Percentiles rank a stretch among this genome's conserved stretches.
Conservation (phyloP, 257 asterid species). For the Ligustrum vulgare region DNA sequence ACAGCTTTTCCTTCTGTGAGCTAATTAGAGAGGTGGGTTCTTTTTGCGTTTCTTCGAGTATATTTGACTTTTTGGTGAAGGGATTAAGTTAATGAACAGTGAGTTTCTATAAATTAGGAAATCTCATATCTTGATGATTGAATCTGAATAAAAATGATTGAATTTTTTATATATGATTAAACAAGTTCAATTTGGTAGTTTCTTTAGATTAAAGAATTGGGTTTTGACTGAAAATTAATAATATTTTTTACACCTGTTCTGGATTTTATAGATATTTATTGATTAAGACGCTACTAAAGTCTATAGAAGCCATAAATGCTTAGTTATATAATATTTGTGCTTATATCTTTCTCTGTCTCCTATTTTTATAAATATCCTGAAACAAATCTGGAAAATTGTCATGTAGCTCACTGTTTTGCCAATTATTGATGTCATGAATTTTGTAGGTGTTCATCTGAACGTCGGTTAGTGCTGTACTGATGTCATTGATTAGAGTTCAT, state of each 20-base stretch:
- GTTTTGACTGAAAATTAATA: conserved; percentile 48
- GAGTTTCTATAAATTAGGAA: conserved; percentile 43
- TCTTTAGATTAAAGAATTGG: conserved; percentile 38
- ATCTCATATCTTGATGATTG: conserved; percentile 68
- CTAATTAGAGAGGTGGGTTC: conserved; percentile 41
- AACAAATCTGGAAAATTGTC: not conserved
- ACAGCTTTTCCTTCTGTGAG: conserved; percentile 12
- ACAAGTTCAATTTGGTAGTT: conserved; percentile 48
- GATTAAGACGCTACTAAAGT: conserved; percentile 49
- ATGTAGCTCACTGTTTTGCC: not conserved
- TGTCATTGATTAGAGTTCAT: conserved; percentile 20
- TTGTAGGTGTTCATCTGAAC: conserved; percentile 30
- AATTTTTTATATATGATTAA: conserved; percentile 33
- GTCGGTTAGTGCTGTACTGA: conserved; percentile 22
- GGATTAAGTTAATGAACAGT: conserved; percentile 28
- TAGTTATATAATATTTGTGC: conserved; percentile 7
- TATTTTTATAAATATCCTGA: not conserved
- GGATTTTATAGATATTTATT: conserved; percentile 30
- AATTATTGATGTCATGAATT: conserved; percentile 21
- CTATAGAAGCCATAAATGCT: conserved; percentile 25
- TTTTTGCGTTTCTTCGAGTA: conserved; percentile 26
- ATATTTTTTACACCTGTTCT: conserved; percentile 33
- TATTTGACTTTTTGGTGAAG: conserved; percentile 4
- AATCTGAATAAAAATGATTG: conserved; percentile 36
- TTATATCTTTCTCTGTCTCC: conserved; percentile 1